A percentile compares a stretch with the other conserved stretches of the same genome.
phyloP scores from a whole-genome alignment of 176 grass and related monocot species.

The Phragmites australis region DNA sequence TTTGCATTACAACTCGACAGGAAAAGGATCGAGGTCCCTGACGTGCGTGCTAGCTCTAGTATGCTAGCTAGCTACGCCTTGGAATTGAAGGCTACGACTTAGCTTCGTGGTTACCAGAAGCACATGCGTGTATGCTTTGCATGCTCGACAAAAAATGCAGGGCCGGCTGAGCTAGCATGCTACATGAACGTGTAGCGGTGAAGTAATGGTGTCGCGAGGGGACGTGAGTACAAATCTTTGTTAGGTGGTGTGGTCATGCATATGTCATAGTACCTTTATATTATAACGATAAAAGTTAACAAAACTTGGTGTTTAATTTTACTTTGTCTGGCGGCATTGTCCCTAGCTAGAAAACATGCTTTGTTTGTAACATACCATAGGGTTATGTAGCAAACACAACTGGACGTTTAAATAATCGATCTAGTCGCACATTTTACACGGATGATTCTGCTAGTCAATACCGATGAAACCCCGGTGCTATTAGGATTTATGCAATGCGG shows the following conservation, averaged over 20 bases:
- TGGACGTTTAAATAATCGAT: neutral
- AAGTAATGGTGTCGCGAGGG: neutral
- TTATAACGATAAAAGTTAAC: too few relatives aligned
- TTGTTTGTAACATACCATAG: neutral
- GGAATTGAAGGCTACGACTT: neutral
- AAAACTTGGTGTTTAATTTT: too few relatives aligned
- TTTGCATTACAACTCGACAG: too few relatives aligned
- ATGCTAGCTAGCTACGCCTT: neutral
- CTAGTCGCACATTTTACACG: neutral
- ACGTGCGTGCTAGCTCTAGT: neutral
- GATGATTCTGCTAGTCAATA: too few relatives aligned
- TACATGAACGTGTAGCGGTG: neutral
- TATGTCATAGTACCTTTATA: neutral
- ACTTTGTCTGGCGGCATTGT: conserved; percentile 15
- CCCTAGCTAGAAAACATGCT: neutral
- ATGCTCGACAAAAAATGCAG: conserved; percentile 10
- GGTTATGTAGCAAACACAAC: neutral
- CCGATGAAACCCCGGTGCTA: too few relatives aligned
- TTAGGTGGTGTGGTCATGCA: neutral
- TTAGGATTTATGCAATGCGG: too few relatives aligned
- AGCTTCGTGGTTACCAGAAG: conserved; percentile 19
- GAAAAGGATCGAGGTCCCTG: neutral
- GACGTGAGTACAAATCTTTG: conserved; percentile 5
- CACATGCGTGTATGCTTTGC: neutral
- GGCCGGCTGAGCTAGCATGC: neutral